phyloP scores from a whole-genome alignment of 1,284 basidiomycete species.

The Heliocybe sulcata region DNA sequence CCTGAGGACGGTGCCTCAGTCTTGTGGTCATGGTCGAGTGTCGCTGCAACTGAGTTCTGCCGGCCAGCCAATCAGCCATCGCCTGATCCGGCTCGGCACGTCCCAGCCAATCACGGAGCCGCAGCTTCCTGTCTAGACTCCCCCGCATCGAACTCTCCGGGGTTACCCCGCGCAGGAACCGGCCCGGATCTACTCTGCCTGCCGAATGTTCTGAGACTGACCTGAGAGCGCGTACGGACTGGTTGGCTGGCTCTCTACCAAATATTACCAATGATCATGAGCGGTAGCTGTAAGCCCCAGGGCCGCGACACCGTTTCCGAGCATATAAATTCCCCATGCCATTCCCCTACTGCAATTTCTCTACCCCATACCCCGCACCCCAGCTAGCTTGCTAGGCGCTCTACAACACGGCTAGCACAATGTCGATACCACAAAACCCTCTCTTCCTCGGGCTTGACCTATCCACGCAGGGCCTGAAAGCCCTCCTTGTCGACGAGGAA shows the following conservation, averaged over 20 bases:
- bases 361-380: not conserved
- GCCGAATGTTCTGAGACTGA: not conserved
- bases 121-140: not conserved
- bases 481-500: conserved; percentile 55
- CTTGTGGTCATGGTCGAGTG: conserved; percentile 32
- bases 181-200: not conserved
- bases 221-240: not conserved
- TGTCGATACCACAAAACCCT: conserved; percentile 14
- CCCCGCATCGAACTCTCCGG: not conserved
- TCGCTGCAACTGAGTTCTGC: not conserved
- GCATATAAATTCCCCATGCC: not conserved
- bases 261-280: not conserved
- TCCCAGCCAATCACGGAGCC: not conserved
- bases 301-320: not conserved
- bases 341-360: not conserved
- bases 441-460: conserved; percentile 85
- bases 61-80: not conserved
- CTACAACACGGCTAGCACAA: not conserved
- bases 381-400: not conserved
- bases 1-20: conserved; percentile 39
- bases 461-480: conserved; percentile 85
- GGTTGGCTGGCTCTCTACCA: not conserved
- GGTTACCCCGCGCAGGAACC: not conserved
- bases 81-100: not conserved
- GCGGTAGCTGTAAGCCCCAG: not conserved